phyloP scores from a whole-genome alignment of 768 basidiomycete genomes.

The Termitomyces sp. region DNA sequence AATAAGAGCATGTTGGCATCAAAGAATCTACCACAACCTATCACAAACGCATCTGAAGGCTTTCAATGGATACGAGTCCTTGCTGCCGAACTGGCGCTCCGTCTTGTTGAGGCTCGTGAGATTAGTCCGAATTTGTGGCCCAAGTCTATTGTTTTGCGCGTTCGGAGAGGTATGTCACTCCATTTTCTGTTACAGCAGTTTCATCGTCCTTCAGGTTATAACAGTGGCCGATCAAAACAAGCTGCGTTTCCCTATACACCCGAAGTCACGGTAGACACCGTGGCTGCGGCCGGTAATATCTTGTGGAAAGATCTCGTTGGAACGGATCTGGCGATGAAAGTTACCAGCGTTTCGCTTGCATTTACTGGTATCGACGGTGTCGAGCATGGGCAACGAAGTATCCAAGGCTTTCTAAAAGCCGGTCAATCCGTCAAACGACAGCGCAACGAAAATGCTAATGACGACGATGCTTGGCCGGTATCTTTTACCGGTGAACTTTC shows the following conservation, averaged over 20 bases:
- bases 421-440: constrained; percentile 32
- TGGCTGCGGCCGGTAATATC: constrained; percentile 69
- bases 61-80: constrained; percentile 90
- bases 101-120: constrained; percentile 79
- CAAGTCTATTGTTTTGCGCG: constrained; percentile 79
- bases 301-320: constrained; percentile 88
- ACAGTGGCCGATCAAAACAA: constrained; percentile 72
- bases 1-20: constrained; percentile 94
- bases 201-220: constrained; percentile 45
- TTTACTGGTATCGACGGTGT: constrained; percentile 74
- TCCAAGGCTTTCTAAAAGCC: constrained; percentile 78
- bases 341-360: constrained; percentile 66
- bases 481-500: background rate
- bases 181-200: background rate
- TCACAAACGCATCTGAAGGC: constrained; percentile 70
- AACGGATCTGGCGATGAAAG: constrained; percentile 44
- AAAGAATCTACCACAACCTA: constrained; percentile 84
- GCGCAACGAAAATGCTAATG: constrained; percentile 23
- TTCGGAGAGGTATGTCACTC: constrained; percentile 55
- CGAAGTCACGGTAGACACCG: constrained; percentile 67
- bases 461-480: constrained; percentile 3
- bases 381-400: constrained; percentile 78
- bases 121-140: constrained; percentile 80
- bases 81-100: constrained; percentile 81
- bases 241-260: constrained; percentile 79